Evolutionary conservation across 2,329 filamentous ascomycete genomes (phyloP), one percentile per base, ranked within the genome.

Genomic region (Aspergillus sp.): DNA sequence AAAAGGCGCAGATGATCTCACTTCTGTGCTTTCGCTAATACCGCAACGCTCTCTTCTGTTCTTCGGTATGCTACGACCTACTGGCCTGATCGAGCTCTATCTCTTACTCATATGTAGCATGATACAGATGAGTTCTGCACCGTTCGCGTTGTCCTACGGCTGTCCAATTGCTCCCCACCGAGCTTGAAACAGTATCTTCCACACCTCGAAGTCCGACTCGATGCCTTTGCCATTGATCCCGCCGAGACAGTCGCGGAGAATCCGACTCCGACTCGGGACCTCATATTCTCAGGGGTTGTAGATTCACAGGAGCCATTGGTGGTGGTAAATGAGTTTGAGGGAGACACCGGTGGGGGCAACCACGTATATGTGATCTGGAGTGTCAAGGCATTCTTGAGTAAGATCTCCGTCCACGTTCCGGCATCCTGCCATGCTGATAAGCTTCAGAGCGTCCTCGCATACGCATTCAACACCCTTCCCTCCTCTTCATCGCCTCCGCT

Each of bases 391-490:
- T 75, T 77, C 53, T 69, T 81, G 17, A 75, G 78, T 80, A 66
- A 67, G 76, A 66, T 17, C 25, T 13, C 13, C 15, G 25, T n/a
- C 13, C n/a, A 9, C 21, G 17, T 13, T 41, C 7, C 36, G 15
- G 41, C 30, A 41, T 48, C 23, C 2, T 13, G 10, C 6, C 43
- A 19, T 55, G 43, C 64, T 71, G 55, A 72, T 58, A 15, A 23
- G 4, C 25, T 23, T 10, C 68, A 79, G 77, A 70, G 51, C 76
- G 79, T 30, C 79, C 79, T 57, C 78, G 83, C 59, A 79, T 81
- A 57, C 81, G 84, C 59, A 81, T 85, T 36, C 80, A 84, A 60
- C 81, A 85, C 63, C 84, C 84, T 36, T 81, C 80, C 5, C 77
- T 88, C 25, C 79, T 85, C 51, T 85, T 88, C 66, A 80, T 81